Percentiles rank a stretch among this genome's conserved stretches.
Evolutionary conservation across 371 early-diverging fungal genomes (phyloP).

Genomic region (Mucor circinelloides): DNA sequence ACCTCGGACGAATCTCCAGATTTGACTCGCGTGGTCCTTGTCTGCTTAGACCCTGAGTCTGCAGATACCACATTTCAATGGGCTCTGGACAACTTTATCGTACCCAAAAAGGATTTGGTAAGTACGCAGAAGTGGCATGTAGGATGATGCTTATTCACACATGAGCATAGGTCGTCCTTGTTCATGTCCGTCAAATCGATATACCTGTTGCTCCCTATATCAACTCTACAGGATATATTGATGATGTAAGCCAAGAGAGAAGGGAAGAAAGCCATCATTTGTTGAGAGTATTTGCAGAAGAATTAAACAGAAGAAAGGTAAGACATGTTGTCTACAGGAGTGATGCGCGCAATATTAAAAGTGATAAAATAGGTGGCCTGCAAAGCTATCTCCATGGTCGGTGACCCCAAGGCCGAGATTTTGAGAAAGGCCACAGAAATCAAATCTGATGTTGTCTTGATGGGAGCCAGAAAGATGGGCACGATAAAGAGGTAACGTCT

Average conservation of each 20-base stretch:
- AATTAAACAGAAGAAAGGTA: constrained; percentile 36
- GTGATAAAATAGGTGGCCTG: constrained; percentile 41
- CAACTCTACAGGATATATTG: constrained; percentile 37
- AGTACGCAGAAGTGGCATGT: not conserved
- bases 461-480: constrained; percentile 64
- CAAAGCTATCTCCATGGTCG: constrained; percentile 63
- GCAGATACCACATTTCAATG: constrained; percentile 47
- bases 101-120: constrained; percentile 43
- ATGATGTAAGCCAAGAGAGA: constrained; percentile 41
- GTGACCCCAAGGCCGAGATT: constrained; percentile 60
- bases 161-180: constrained; percentile 28
- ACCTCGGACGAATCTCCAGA: constrained; percentile 9
- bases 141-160: not conserved
- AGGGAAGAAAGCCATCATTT: constrained; percentile 45
- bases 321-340: not conserved
- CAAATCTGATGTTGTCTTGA: constrained; percentile 57
- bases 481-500: constrained; percentile 45
- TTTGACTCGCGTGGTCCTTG: constrained; percentile 35
- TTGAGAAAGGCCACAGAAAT: constrained; percentile 55
- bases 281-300: constrained; percentile 34
- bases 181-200: constrained; percentile 43
- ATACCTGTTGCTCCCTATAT: constrained; percentile 46
- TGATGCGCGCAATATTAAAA: not conserved
- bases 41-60: constrained; percentile 43
- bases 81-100: constrained; percentile 52